Base-by-base conservation (phyloP, 1,284 basidiomycete genomes). In the Leccinum colubrinum region DNA sequence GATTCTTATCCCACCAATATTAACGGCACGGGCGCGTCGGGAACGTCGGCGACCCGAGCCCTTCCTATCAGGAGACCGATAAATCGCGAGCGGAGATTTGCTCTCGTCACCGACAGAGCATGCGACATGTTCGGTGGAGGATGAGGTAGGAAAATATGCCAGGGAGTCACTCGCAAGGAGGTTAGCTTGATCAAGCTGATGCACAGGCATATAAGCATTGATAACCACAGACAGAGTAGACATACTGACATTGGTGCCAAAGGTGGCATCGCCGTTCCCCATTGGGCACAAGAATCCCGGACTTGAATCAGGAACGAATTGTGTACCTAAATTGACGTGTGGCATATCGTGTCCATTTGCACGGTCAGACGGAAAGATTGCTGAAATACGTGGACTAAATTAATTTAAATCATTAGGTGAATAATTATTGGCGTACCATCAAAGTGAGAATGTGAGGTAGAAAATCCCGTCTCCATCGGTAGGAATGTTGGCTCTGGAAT, bases 1-100 rank as follows among this genome's bases (percentile, higher is more conserved):
- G 14, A 67, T 59, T 59, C 48, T 52, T 1, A 59, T 3, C 6
- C 60, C 66, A 4, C 55, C 53, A 1, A 60, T 8, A 11, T 35
- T 54, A 12, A 69, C n/a, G 14, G 59, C 58, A 35, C 52, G 46
- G 5, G 55, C 54, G 35, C 43, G 55, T 7, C 5, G 50, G 3
- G 7, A 17, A 50, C 20, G 33, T 20, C 4, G 46, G 35, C 15
- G 25, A 27, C 30, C n/a, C 11, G 11, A 15, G 8, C 12, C 17
- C 5, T n/a, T 57, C 25, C 30, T 59, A 17, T 35, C 39, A 9
- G 35, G 12, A 2, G 46, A 22, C 11, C 20, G 54, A 39, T 55
- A 15, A 27, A 43, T 25, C 7, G 20, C 4, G 14, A 43, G 2
- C 0, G 14, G 27, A 37, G 12, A 1, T 8, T 41, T 27, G 15